Evolutionary conservation across 2,329 filamentous ascomycete genomes (phyloP), one percentile per base, ranked within the genome.

Genomic region (Rasamsonia emersonii): DNA sequence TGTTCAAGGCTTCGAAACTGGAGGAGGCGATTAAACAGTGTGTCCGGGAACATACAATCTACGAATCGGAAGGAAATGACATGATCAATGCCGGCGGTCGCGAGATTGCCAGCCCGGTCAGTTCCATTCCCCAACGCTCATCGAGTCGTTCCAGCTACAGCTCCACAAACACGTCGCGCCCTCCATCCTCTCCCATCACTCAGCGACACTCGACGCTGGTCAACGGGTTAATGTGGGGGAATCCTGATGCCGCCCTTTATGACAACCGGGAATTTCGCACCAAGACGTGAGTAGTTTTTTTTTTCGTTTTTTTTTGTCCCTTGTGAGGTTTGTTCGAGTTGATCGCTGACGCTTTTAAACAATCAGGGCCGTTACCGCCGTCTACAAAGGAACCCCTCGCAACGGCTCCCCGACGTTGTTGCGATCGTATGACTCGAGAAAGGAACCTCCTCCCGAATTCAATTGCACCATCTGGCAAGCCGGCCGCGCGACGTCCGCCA

Each of bases 401-500:
- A 75, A 76, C 23, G 73, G 75, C 5, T 68, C 75, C 2, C 73
- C 88, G 2, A 79, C 79, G 6, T 60, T 96, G 37, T 67, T 98
- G 34, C 80, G 91, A 43, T 96, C 89, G 2, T 98, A 98, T 60
- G 89, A 96, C 56, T 96, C 91, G 10, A 75, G 89, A 48, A 86
- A 82, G 57, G 91, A 96, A 56, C 82, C 88, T 0, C 75, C 86
- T 0, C 83, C 89, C 2, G 88, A 95, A 56, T 89, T 86, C 40
- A 83, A 94, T 51, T 94, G 88, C 60, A 93, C 81, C 27, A 91
- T 98, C 36, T 98, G 91, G 91, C 81, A 98, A 62, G 91, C 91
- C 4, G 91, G 91, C 8, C 77, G 91, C 38, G 91, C 91, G n/a
- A 98, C 91, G 1, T 85, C 75, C 32, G 85, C 91, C 1, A 91